Percentiles rank a stretch among this genome's conserved stretches.
phyloP scores from a whole-genome alignment of 2,329 filamentous ascomycete genomes.

The Chrysosporium queenslandicum region DNA sequence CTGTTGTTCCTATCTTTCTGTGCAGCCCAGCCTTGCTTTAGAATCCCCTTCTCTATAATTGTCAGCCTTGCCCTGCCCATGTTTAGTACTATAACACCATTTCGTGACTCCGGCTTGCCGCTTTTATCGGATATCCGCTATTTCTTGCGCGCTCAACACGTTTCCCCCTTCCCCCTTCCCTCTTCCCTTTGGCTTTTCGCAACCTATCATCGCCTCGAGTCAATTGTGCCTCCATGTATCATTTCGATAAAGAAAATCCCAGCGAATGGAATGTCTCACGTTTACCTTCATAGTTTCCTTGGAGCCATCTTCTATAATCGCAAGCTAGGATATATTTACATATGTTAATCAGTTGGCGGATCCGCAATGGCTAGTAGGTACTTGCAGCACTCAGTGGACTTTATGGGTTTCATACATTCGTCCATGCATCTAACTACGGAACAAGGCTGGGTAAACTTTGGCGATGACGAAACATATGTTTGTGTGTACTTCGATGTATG shows the following conservation, averaged over 20 bases:
- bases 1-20: neutral
- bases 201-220: conserved; percentile 5
- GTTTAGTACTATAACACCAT: neutral
- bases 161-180: conserved; percentile 13
- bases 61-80: conserved; percentile 3
- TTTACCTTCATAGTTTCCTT: too few relatives aligned
- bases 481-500: too few relatives aligned
- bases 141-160: neutral
- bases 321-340: too few relatives aligned
- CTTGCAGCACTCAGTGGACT: too few relatives aligned
- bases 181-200: conserved; percentile 3
- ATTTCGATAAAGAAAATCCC: too few relatives aligned
- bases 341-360: too few relatives aligned
- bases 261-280: too few relatives aligned
- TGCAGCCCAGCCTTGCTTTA: neutral
- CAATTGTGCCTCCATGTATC: too few relatives aligned
- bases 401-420: too few relatives aligned
- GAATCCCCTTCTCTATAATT: neutral
- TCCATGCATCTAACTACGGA: too few relatives aligned
- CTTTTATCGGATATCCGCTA: neutral
- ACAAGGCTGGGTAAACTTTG: neutral
- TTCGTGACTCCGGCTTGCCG: conserved; percentile 12
- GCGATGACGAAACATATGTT: neutral
- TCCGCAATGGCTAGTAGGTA: too few relatives aligned
- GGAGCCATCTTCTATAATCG: too few relatives aligned